These are phyloP conservation scores for Vigna angularis DNA, from an alignment of 306 rosid genomes.

Conservation along the genomic window DNA sequence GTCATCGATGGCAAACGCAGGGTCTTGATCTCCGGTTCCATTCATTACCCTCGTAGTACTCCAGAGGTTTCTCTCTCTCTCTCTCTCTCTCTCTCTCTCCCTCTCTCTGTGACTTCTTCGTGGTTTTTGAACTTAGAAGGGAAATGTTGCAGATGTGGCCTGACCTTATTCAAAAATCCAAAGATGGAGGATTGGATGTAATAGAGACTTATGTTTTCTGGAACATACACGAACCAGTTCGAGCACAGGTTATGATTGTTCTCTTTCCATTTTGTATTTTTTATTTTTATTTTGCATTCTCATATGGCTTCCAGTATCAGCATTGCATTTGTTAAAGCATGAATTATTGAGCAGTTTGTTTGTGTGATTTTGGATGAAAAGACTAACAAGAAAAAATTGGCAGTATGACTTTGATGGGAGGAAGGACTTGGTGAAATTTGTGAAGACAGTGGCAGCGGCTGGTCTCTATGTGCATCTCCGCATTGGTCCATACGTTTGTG, in stretches of 20 bases:
- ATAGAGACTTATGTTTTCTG: constrained; percentile 97
- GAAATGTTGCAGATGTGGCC: constrained; percentile 90
- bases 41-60: constrained; percentile 98
- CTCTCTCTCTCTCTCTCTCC: neutral
- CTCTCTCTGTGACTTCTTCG: neutral
- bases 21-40: constrained; percentile 88
- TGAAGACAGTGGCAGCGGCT: constrained; percentile 79
- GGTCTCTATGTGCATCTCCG: constrained; percentile 89
- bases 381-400: constrained; percentile 12
- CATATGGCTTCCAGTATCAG: neutral
- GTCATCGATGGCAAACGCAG: constrained; percentile 86
- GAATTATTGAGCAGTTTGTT: constrained; percentile 25
- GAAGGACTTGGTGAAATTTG: constrained; percentile 80
- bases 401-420: constrained; percentile 88
- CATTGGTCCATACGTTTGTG: constrained; percentile 96
- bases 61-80: constrained; percentile 65
- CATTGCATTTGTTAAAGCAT: constrained; percentile 30
- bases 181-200: constrained; percentile 95
- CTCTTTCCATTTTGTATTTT: neutral
- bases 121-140: constrained; percentile 18
- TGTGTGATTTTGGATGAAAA: constrained; percentile 16
- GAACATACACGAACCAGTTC: constrained; percentile 83
- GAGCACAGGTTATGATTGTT: constrained; percentile 69
- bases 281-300: neutral
- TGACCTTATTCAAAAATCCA: constrained; percentile 87